Base-by-base conservation (phyloP, 345 rosid species). In the Geranium rotundifolium region DNA sequence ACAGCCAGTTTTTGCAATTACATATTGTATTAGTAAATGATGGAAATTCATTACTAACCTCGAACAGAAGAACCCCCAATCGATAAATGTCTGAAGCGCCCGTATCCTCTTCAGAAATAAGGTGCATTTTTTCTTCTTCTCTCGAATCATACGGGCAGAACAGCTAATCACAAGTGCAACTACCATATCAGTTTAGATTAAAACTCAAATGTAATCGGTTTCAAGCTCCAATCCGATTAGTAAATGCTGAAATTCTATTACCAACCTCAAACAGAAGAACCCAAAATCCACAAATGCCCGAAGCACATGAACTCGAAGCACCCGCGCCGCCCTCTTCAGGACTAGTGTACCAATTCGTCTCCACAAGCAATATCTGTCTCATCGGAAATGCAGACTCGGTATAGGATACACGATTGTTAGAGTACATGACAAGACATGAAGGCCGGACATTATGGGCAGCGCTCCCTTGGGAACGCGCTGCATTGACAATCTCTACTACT, bases 301-400 rank as follows among this genome's bases (percentile, higher is more conserved):
- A 92, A 71, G 95, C 85, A 78, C 85, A 87, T 29, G 84, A 78
- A 69, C 83, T 75, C 10, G 85, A 63, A 61, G 82, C 78, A 61
- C 88, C 85, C 34, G 85, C n/a, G n/a, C n/a, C 64, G 60, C 71
- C 66, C 73, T 93, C 99, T 78, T 90, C 99, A 66, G 97, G 97
- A 76, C 97, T 86, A 23, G 80, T 67, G 59, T 93, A 93, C 97
- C 97, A 93, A 71, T 79, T 74, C 58, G 78, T 75, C 81, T 93
- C 99, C 96, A 86, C 81, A 15, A 71, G 80, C 79, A 93, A 78
- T 65, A 88, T 67, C 61, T 85, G 85, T 66, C 88, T 90, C 99
- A 93, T 93, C 19, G 97, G 96, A 67, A 93, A 90, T 61, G 95
- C 91, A 54, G 99, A 90, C 64, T 93, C 96, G 9, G 90, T 89